Evolutionary conservation across 257 asterid genomes (phyloP).

Genomic region (Solanum lycopersicoides): DNA sequence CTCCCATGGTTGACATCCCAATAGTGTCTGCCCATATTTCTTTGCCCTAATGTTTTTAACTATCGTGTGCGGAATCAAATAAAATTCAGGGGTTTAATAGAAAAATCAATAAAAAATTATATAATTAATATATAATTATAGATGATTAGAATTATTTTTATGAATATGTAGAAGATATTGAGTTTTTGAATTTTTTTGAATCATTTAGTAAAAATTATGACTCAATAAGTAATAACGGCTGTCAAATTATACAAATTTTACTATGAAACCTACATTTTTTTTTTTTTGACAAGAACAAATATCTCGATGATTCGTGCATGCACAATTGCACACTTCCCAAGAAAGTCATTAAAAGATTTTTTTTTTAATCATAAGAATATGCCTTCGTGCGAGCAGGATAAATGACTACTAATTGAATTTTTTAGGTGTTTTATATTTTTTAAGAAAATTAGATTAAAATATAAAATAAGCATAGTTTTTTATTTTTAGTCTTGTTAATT

Average conservation of each 20-base stretch:
- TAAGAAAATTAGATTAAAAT: too few species aligned
- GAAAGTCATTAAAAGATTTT: background rate
- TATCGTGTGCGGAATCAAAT: background rate
- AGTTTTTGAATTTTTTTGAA: too few species aligned
- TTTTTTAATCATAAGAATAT: background rate
- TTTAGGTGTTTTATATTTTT: rapidly evolving
- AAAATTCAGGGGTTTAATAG: rapidly evolving
- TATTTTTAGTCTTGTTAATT: too few species aligned
- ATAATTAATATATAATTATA: too few species aligned
- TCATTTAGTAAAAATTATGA: background rate
- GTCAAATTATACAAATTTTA: background rate
- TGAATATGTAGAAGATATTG: too few species aligned
- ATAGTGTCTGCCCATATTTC: background rate
- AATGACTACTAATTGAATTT: background rate
- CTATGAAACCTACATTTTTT: background rate
- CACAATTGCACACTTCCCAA: background rate
- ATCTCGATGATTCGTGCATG: background rate
- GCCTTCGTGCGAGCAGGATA: background rate
- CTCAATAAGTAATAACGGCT: background rate
- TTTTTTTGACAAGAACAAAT: background rate
- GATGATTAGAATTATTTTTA: too few species aligned
- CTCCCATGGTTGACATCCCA: background rate
- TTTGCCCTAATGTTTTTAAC: background rate
- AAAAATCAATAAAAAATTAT: rapidly evolving
- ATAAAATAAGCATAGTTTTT: too few species aligned